phyloP scores from a whole-genome alignment of 192 early-diverging fungal species.

The Fimicolochytrium jonesii region DNA sequence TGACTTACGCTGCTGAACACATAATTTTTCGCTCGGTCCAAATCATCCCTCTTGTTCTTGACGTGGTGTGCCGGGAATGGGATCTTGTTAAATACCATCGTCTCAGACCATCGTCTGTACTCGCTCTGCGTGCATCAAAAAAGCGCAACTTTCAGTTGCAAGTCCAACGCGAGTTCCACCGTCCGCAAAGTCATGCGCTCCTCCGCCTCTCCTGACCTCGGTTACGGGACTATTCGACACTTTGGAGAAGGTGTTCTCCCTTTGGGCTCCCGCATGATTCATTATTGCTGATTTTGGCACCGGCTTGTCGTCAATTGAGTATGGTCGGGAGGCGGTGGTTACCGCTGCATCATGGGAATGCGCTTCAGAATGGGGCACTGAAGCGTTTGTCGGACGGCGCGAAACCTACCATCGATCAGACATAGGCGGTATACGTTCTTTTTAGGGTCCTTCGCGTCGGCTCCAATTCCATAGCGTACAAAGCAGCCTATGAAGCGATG shows the following conservation, averaged over 20 bases:
- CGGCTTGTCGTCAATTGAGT: slow-evolving; percentile 14
- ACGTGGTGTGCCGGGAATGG: not conserved
- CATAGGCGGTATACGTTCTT: slow-evolving; percentile 21
- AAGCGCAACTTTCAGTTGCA: no score
- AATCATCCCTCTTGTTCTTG: slow-evolving; percentile 1
- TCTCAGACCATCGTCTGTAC: slow-evolving; percentile 18
- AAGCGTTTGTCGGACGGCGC: not conserved
- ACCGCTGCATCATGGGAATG: no score
- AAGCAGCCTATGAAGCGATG: slow-evolving; percentile 11
- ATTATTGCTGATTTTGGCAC: slow-evolving; percentile 15
- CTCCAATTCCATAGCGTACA: slow-evolving; percentile 19
- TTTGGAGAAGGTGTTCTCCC: slow-evolving; percentile 21
- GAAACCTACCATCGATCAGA: slow-evolving; percentile 11
- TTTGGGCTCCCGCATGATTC: slow-evolving; percentile 10
- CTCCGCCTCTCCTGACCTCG: slow-evolving; percentile 1
- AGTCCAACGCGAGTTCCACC: no score
- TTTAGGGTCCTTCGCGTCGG: slow-evolving; percentile 10
- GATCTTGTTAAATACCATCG: slow-evolving; percentile 10
- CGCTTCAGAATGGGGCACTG: not conserved
- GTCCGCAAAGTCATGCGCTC: no score
- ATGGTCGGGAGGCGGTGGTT: not conserved
- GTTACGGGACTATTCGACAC: slow-evolving; percentile 18
- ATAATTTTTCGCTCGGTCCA: slow-evolving; percentile 11
- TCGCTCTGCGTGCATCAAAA: no score
- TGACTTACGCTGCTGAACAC: slow-evolving; percentile 10